Evolutionary conservation across 352 stramenopile species (phyloP).

Genomic region (Elongisporangium prolatum): DNA sequence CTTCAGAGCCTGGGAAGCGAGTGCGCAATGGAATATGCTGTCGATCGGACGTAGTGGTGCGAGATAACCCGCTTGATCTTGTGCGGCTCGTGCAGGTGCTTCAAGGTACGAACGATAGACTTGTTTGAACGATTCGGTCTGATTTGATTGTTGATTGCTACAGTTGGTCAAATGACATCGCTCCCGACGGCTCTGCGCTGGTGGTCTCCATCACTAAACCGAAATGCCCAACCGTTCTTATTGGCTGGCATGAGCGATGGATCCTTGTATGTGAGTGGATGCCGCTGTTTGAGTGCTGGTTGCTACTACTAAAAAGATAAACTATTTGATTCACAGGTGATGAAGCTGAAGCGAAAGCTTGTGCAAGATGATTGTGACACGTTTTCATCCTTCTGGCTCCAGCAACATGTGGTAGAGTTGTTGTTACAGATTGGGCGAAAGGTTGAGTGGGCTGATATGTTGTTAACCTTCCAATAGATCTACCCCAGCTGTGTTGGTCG

Average conservation of each 20-base stretch:
- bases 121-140: no score
- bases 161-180: slow-evolving; percentile 1
- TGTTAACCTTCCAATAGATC: slow-evolving; percentile 11
- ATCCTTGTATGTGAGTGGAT: slow-evolving; percentile 26
- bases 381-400: background rate
- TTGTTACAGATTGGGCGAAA: slow-evolving; percentile 7
- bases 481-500: slow-evolving; percentile 25
- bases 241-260: slow-evolving; percentile 29
- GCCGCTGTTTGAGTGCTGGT: background rate
- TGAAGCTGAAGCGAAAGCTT: slow-evolving; percentile 8
- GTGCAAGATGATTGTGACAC: background rate
- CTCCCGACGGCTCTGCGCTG: slow-evolving; percentile 29
- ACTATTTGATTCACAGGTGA: slow-evolving; percentile 7
- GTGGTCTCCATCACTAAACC: slow-evolving; percentile 3
- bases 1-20: slow-evolving; percentile 15
- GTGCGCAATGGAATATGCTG: slow-evolving; percentile 18
- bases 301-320: background rate
- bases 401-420: slow-evolving; percentile 5
- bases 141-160: background rate
- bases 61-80: slow-evolving; percentile 28
- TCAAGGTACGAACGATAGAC: slow-evolving; percentile 3
- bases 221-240: slow-evolving; percentile 20
- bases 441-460: background rate
- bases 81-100: slow-evolving; percentile 25
- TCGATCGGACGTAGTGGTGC: slow-evolving; percentile 22